Conservation (phyloP, 1,139 yeast genomes). For the Candida frijolesensis region DNA sequence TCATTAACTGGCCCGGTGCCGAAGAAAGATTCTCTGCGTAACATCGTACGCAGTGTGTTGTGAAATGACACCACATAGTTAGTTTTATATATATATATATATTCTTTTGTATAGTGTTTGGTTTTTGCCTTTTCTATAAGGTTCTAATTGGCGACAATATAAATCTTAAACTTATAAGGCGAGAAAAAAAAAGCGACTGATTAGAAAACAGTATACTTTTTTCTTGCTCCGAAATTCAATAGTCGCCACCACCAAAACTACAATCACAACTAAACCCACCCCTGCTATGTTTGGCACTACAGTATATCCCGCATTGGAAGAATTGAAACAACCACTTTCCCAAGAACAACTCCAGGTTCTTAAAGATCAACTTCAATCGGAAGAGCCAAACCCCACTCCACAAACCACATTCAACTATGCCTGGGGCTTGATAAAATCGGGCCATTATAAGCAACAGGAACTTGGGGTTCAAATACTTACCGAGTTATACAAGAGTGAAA, state of each 20-base stretch:
- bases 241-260: slow-evolving; percentile 4
- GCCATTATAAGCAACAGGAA: slow-evolving; percentile 61
- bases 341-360: slow-evolving; percentile 75
- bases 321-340: slow-evolving; percentile 59
- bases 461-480: slow-evolving; percentile 79
- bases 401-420: slow-evolving; percentile 93
- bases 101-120: too few species aligned
- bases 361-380: slow-evolving; percentile 76
- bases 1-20: slow-evolving; percentile 51
- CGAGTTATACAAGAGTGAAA: slow-evolving; percentile 73
- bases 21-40: slow-evolving; percentile 32
- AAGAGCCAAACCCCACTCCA: slow-evolving; percentile 75
- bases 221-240: neutral
- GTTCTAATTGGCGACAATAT: neutral
- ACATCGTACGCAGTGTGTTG: slow-evolving; percentile 2
- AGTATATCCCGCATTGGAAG: slow-evolving; percentile 45
- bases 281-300: slow-evolving; percentile 17
- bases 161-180: neutral
- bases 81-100: too few species aligned
- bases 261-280: neutral
- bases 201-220: neutral
- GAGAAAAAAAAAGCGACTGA: neutral
- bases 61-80: neutral
- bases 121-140: too few species aligned
- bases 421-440: slow-evolving; percentile 89